Base-by-base conservation (phyloP, 2,329 filamentous ascomycete species). In the Ampelomyces quisqualis region DNA sequence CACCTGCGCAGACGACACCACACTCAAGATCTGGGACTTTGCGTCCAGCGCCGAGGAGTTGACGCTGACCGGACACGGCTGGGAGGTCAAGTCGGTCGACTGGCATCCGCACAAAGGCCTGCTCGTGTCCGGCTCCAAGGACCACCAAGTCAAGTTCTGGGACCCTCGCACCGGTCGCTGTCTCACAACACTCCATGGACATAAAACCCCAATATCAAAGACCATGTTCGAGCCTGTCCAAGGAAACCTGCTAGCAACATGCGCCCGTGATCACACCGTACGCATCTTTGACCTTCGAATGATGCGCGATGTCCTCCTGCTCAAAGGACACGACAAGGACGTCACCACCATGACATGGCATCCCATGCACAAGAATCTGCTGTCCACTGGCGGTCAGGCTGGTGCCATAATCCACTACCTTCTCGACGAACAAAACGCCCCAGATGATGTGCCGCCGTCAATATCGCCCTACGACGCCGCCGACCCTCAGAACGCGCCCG, bases 101-200 rank as follows among this genome's bases (percentile, higher is more conserved):
- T 98, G 93, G 93, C 93, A 98, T 72, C 90, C 91, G 1, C 87
- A 85, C 14, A 97, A 96, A 72, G 93, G 93, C 1, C 73, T 98
- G 4, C 78, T 98, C 21, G 91, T 95, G 3, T 97, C 93, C 1
- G 93, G 93, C 24, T 97, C 91, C 8, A 98, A 98, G 71, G 93
- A 98, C 62, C 91, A 98, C 69, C 77, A 95, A 48, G 89, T 98
- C 61, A 97, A 97, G 69, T 82, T 98, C 29, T 98, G 93, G 93
- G 93, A 98, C 67, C 93, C 93, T n/a, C 81, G 93, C 40, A 91
- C 85, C 4, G 85, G 87, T 23, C 84, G 90, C 29, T 95, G 90
- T 65, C 76, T 98, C 39, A 96, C 91, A 0, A 97, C 91, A 0
- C 80, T 98, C 3, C 90, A 95, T 68, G 91, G 90, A 29, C 93